Percentiles rank a stretch among this genome's conserved stretches.
Conservation (phyloP, 73 alveolate species). For the Paraurostyla sp. region DNA sequence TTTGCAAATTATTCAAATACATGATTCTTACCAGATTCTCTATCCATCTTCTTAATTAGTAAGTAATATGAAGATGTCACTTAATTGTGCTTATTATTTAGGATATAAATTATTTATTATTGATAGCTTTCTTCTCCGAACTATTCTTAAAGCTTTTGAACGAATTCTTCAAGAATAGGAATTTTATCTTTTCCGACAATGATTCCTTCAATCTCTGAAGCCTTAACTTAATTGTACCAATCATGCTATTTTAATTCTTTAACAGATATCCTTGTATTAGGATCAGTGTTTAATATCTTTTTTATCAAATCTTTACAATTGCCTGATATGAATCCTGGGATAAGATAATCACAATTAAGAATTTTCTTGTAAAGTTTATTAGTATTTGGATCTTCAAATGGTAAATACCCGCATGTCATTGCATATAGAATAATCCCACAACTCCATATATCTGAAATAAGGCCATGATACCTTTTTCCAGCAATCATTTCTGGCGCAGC, state of each 20-base stretch:
- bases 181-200: slow-evolving; percentile 48
- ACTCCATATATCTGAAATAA: slow-evolving; percentile 83
- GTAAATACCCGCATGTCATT: slow-evolving; percentile 89
- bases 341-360: slow-evolving; percentile 65
- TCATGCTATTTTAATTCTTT: slow-evolving; percentile 75
- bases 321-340: slow-evolving; percentile 76
- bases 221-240: slow-evolving; percentile 66
- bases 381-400: slow-evolving; percentile 89
- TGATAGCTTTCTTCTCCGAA: background rate
- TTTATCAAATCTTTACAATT: slow-evolving; percentile 78
- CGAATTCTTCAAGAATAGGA: slow-evolving; percentile 68
- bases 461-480: slow-evolving; percentile 78
- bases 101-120: background rate
- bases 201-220: slow-evolving; percentile 58
- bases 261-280: slow-evolving; percentile 66
- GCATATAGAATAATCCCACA: slow-evolving; percentile 87
- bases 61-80: slow-evolving; percentile 91
- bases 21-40: slow-evolving; percentile 27
- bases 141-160: background rate
- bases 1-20: background rate
- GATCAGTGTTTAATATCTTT: slow-evolving; percentile 71
- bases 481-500: slow-evolving; percentile 96
- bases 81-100: slow-evolving; percentile 88
- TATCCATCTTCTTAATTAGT: slow-evolving; percentile 64
- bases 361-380: slow-evolving; percentile 82